Evolutionary conservation across 2,329 filamentous ascomycete species (phyloP).

Genomic region (Fusarium mundagurra): DNA sequence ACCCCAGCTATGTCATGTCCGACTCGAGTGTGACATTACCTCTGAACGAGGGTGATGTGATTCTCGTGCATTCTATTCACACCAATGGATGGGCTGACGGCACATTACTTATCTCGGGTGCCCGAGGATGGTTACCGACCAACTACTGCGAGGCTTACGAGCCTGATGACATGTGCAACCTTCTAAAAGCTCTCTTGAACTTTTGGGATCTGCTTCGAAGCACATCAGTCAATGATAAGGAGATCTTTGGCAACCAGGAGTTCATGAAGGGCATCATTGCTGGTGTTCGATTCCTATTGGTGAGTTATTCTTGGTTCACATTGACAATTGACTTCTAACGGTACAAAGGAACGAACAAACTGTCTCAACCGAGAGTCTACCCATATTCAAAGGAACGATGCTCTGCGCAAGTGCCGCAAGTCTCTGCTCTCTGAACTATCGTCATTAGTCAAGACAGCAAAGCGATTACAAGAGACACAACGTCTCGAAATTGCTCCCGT

Average conservation of each 20-base stretch:
- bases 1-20: constrained; percentile 79
- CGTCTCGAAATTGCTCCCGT: constrained; percentile 56
- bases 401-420: constrained; percentile 83
- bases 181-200: constrained; percentile 86
- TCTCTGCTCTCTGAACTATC: constrained; percentile 90
- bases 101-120: constrained; percentile 85
- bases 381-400: constrained; percentile 78
- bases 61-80: constrained; percentile 95
- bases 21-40: constrained; percentile 89
- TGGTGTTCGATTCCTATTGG: constrained; percentile 88
- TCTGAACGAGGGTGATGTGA: constrained; percentile 88
- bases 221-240: constrained; percentile 77
- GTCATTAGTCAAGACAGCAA: constrained; percentile 87
- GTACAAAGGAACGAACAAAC: constrained; percentile 79
- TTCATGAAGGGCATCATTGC: constrained; percentile 95
- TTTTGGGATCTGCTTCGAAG: constrained; percentile 92
- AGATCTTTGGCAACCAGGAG: constrained; percentile 89
- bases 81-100: constrained; percentile 99
- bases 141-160: constrained; percentile 98
- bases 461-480: constrained; percentile 81
- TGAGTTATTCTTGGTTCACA: constrained; percentile 59
- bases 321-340: neutral
- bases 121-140: constrained; percentile 93
- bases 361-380: constrained; percentile 85
- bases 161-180: constrained; percentile 82